Evolutionary conservation across 768 basidiomycete species (phyloP), one percentile per base, ranked within the genome.

Genomic region (Phanerodontia chrysosporium): DNA sequence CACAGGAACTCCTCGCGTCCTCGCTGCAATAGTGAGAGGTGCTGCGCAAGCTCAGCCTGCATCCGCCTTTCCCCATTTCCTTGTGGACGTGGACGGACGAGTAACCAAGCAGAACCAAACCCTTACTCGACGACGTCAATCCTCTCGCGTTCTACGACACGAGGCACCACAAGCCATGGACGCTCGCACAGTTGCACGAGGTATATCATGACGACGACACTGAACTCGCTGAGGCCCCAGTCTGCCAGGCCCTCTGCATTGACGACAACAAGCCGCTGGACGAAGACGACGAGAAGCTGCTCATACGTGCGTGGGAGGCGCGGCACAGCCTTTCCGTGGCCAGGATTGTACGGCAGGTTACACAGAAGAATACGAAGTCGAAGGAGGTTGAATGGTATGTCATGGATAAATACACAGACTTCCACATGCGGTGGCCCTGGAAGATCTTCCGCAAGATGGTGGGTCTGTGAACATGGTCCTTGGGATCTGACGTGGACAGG

Each of bases 381-480:
- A 29, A 52, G 29, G 51, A 52, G 51, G 6, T 52, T 29, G 51
- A 52, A 6, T 52, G 51, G 51, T 52, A 52, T 36, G 25, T 30
- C 4, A 4, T 49, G 16, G 29, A 22, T 13, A 29, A 52, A 5
- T 8, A 12, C 32, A 7, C 16, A 18, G 10, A 12, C 22, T 7
- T 25, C 49, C 12, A 9, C 12, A 8, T 25, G n/a, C 44, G 6
- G 7, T 52, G 51, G 51, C 10, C 3, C 12, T 52, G 51, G 51
- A 13, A 36, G 32, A 36, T 52, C n/a, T n/a, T 32, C 27, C 24
- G 51, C 24, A 36, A 8, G 30, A 52, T 12, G 28, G 35, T 16
- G 51, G 51, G 25, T 6, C 27, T 3, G 18, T 52, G 28, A 10
- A 12, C 24, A 35, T 3, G 21, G 29, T 52, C 24, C 12, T 18